These are phyloP conservation scores for Mrakiaceae sp. DNA, from an alignment of 1,284 basidiomycete genomes.

Conservation along the genomic window DNA sequence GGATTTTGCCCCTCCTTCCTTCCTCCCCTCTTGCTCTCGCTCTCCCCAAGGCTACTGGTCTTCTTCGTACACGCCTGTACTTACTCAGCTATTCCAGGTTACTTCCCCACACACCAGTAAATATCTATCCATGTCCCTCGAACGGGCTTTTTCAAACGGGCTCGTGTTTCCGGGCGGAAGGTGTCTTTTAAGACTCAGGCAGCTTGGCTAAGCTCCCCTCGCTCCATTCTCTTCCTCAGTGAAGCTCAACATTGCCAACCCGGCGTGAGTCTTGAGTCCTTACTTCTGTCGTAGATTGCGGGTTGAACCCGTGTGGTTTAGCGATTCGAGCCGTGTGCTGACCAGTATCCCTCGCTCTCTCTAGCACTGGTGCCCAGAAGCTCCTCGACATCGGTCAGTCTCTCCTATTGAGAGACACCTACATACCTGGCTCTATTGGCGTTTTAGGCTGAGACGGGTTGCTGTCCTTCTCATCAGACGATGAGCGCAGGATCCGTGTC, in stretches of 20 bases:
- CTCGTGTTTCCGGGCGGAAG: neutral
- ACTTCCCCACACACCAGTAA: too few relatives aligned
- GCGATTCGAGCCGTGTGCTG: neutral
- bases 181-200: too few relatives aligned
- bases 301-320: too few relatives aligned
- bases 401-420: too few relatives aligned
- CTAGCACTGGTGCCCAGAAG: conserved; percentile 95
- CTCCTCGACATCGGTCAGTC: conserved; percentile 89
- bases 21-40: neutral
- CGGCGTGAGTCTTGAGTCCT: neutral
- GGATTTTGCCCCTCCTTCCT: neutral
- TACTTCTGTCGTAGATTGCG: neutral
- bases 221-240: neutral
- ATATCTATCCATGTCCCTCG: neutral
- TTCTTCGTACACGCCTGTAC: neutral
- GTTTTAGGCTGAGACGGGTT: neutral
- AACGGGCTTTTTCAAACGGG: neutral
- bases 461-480: conserved; percentile 2
- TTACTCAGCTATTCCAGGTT: neutral
- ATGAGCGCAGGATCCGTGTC: conserved; percentile 44
- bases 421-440: neutral
- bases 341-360: conserved; percentile 55
- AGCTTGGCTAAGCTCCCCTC: neutral
- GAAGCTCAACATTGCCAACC: conserved; percentile 19
- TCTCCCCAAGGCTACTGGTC: neutral